Percentiles rank a stretch among this genome's conserved stretches.
Evolutionary conservation across 2,329 filamentous ascomycete genomes (phyloP).

Genomic region (Akanthomyces uredinophilus): DNA sequence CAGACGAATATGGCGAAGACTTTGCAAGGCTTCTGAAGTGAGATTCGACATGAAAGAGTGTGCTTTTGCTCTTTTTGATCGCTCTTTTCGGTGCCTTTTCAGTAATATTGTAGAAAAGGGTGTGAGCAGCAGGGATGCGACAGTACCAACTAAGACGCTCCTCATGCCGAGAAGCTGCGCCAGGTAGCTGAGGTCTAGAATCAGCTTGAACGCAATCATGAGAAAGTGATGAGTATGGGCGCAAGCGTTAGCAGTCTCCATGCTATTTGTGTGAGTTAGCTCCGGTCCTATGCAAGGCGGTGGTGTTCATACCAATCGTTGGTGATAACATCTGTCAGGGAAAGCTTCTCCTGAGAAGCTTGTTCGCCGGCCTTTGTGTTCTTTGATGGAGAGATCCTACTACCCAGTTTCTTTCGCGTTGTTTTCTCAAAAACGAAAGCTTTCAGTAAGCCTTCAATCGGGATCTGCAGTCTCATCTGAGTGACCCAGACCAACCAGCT

Average conservation of each 20-base stretch:
- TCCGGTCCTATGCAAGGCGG: too few relatives aligned
- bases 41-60: neutral
- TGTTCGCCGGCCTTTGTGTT: too few relatives aligned
- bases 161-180: neutral
- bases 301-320: neutral
- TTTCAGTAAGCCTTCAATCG: slow-evolving; percentile 11
- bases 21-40: slow-evolving; percentile 5
- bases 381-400: too few relatives aligned
- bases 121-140: neutral
- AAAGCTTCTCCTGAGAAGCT: neutral
- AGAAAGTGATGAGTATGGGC: slow-evolving; percentile 1
- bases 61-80: neutral
- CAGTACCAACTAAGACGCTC: neutral
- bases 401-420: neutral
- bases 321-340: neutral
- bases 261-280: neutral
- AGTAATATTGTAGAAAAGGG: neutral
- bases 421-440: slow-evolving; percentile 9
- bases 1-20: slow-evolving; percentile 15
- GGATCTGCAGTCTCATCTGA: slow-evolving; percentile 7
- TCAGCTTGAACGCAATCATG: neutral
- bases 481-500: slow-evolving; percentile 8
- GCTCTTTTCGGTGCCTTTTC: neutral
- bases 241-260: slow-evolving; percentile 4
- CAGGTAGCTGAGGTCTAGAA: neutral